Evolutionary conservation across 2,329 filamentous ascomycete species (phyloP).

Genomic region (Sporothrix pseudoabietina): DNA sequence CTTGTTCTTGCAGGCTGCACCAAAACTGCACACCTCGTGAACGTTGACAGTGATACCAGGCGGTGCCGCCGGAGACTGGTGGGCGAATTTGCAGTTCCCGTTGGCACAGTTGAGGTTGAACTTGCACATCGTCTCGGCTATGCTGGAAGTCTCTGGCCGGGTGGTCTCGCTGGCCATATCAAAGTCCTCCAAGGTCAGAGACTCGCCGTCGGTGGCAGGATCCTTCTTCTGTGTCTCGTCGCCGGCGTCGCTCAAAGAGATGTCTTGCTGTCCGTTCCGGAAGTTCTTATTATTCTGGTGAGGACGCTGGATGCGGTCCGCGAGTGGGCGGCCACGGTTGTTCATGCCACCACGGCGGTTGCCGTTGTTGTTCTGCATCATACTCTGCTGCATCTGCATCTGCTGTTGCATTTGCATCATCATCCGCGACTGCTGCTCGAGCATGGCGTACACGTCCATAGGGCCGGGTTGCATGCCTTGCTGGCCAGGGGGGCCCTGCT

Average conservation of each 20-base stretch:
- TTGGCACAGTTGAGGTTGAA: slow-evolving; percentile 90
- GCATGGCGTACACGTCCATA: slow-evolving; percentile 68
- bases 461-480: slow-evolving; percentile 46
- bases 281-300: slow-evolving; percentile 53
- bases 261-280: slow-evolving; percentile 52
- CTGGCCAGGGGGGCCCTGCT: slow-evolving; percentile 50
- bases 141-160: slow-evolving; percentile 57
- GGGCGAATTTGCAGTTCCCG: slow-evolving; percentile 86
- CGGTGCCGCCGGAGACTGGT: slow-evolving; percentile 89
- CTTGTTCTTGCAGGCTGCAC: slow-evolving; percentile 89
- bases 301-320: slow-evolving; percentile 69
- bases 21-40: slow-evolving; percentile 78
- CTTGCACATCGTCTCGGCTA: slow-evolving; percentile 76
- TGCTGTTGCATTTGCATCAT: slow-evolving; percentile 74
- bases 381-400: slow-evolving; percentile 56
- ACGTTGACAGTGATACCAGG: slow-evolving; percentile 76
- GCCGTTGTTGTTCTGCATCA: slow-evolving; percentile 53
- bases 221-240: slow-evolving; percentile 41
- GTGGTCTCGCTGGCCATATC: slow-evolving; percentile 56
- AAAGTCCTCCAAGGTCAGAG: slow-evolving; percentile 60
- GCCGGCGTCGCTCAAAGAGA: slow-evolving; percentile 43
- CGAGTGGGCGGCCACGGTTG: slow-evolving; percentile 63
- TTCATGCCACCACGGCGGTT: slow-evolving; percentile 46
- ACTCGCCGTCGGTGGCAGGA: slow-evolving; percentile 48
- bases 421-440: slow-evolving; percentile 85